Percentiles rank a stretch among this genome's conserved stretches.
phyloP scores from a whole-genome alignment of 768 basidiomycete genomes.

The Coprinopsis strossmayeri region DNA sequence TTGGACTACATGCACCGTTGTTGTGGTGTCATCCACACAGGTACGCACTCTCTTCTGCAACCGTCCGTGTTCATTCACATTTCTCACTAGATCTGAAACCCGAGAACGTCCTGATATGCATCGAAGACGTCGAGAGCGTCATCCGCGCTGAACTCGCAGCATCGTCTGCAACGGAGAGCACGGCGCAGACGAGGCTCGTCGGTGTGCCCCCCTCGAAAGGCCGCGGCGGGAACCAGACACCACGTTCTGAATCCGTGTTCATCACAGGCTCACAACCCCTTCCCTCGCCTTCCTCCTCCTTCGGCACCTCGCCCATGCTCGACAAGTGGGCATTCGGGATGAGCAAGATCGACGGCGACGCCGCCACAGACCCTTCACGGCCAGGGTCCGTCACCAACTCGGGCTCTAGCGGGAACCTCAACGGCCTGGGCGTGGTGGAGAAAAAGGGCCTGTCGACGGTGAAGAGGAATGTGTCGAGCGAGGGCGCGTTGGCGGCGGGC shows the following conservation, averaged over 20 bases:
- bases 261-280: conserved; percentile 94
- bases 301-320: conserved; percentile 58
- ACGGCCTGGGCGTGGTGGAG: conserved; percentile 20
- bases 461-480: conserved; percentile 22
- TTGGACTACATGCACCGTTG: conserved; percentile 97
- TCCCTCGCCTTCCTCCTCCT: conserved; percentile 77
- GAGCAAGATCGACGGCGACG: conserved; percentile 83
- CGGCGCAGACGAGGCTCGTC: conserved; percentile 63
- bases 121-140: conserved; percentile 93
- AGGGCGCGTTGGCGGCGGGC: conserved; percentile 31
- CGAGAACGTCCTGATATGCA: conserved; percentile 95
- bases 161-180: conserved; percentile 35
- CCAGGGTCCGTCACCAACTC: no score
- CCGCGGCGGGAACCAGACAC: conserved; percentile 94
- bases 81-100: conserved; percentile 87
- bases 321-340: conserved; percentile 92
- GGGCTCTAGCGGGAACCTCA: no score
- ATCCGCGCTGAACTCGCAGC: conserved; percentile 74
- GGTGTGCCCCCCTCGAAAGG: conserved; percentile 93
- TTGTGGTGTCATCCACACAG: conserved; percentile 96
- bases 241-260: conserved; percentile 65
- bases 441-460: conserved; percentile 14
- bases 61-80: neutral
- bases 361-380: no score
- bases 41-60: conserved; percentile 26